These are phyloP conservation scores for Boehmeria nivea DNA, from an alignment of 306 rosid genomes.

Conservation along the genomic window DNA sequence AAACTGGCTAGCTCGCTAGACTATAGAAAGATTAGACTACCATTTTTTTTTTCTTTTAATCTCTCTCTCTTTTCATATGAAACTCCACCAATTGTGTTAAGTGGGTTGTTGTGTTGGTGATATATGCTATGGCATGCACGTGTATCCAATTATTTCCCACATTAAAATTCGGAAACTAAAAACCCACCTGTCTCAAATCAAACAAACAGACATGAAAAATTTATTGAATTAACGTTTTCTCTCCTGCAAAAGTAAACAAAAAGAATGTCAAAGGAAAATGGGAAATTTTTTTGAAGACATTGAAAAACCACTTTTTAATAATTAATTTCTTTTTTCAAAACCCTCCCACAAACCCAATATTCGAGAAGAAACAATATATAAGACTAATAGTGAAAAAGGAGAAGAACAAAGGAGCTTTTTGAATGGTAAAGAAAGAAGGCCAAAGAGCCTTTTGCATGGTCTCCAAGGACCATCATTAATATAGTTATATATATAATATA, in stretches of 20 bases:
- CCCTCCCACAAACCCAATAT: constrained; percentile 13
- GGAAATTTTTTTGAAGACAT: constrained; percentile 17
- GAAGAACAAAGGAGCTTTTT: constrained; percentile 40
- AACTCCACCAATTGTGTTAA: constrained; percentile 35
- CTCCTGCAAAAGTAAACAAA: constrained; percentile 36
- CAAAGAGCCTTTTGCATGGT: constrained; percentile 92
- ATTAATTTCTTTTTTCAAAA: neutral
- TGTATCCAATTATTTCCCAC: constrained; percentile 32
- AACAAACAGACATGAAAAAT: constrained; percentile 28
- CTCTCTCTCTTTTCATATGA: too few species aligned
- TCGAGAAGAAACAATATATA: constrained; percentile 28
- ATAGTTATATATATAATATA: too few species aligned
- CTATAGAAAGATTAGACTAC: too few species aligned
- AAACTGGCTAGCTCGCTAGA: too few species aligned
- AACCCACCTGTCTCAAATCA: constrained; percentile 40
- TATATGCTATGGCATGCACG: constrained; percentile 42
- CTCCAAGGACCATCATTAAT: constrained; percentile 84
- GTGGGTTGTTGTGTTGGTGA: constrained; percentile 24
- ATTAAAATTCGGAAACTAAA: constrained; percentile 29
- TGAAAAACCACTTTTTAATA: too few species aligned
- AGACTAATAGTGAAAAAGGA: neutral
- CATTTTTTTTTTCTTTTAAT: too few species aligned
- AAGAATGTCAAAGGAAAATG: constrained; percentile 4
- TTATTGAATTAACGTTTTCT: constrained; percentile 15
- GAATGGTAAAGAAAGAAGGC: constrained; percentile 49